Percentiles rank a stretch among this genome's conserved stretches.
Evolutionary conservation across 306 rosid species (phyloP).

Genomic region (Calophaca sinica): DNA sequence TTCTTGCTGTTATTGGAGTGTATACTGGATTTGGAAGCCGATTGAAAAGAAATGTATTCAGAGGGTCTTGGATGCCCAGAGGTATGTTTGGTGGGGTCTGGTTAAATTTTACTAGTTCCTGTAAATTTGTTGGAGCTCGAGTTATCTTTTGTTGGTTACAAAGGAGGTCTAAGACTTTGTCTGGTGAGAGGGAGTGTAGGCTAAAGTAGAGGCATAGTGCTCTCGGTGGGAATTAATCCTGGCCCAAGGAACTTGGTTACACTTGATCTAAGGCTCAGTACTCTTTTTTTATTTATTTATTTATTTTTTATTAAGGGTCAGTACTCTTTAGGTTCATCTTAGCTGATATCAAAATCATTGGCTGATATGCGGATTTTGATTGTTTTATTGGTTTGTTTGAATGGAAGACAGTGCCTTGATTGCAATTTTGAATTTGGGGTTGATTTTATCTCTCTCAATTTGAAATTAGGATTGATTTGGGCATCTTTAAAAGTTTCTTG

Average conservation of each 20-base stretch:
- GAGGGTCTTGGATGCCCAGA: constrained; percentile 99
- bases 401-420: constrained; percentile 19
- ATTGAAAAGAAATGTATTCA: constrained; percentile 73
- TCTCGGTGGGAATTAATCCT: background rate
- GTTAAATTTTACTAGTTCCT: constrained; percentile 15
- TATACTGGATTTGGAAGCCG: constrained; percentile 95
- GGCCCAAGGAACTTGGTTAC: background rate
- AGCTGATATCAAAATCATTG: constrained; percentile 10
- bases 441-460: constrained; percentile 11
- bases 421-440: constrained; percentile 21
- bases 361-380: constrained; percentile 20
- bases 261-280: constrained; percentile 30
- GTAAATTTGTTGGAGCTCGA: background rate
- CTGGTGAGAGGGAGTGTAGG: constrained; percentile 9
- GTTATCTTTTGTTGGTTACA: background rate
- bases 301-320: no score
- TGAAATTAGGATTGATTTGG: background rate
- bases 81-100: constrained; percentile 60
- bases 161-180: constrained; percentile 24
- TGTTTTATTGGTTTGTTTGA: constrained; percentile 20
- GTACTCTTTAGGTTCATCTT: no score
- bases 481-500: constrained; percentile 15
- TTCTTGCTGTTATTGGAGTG: constrained; percentile 95
- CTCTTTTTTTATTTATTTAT: no score
- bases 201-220: constrained; percentile 30